phyloP scores from a whole-genome alignment of 2,329 filamentous ascomycete genomes.

The Penicillium psychrosexuale region DNA sequence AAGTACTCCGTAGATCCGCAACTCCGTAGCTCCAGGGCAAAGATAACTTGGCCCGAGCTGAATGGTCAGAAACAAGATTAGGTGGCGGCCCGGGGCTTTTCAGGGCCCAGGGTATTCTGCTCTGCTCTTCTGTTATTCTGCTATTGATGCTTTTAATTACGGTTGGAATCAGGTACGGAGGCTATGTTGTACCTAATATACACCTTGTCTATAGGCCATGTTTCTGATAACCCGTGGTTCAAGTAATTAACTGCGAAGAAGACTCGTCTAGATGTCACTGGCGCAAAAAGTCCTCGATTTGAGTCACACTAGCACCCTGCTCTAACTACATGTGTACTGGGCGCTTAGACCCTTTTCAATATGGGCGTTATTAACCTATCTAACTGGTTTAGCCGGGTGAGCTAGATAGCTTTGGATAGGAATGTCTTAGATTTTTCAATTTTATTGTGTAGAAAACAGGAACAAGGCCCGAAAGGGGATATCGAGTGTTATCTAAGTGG shows the following conservation, averaged over 20 bases:
- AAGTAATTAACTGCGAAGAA: not conserved
- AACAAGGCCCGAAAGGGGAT: not conserved
- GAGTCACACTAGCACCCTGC: not conserved
- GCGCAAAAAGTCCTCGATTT: not conserved
- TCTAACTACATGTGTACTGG: not conserved
- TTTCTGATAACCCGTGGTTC: too few species aligned
- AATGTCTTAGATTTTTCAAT: not conserved
- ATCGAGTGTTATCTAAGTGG: not conserved
- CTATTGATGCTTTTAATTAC: too few species aligned
- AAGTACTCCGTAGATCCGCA: too few species aligned
- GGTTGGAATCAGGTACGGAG: too few species aligned
- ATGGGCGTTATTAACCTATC: not conserved
- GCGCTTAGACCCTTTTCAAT: not conserved
- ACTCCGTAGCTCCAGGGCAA: too few species aligned
- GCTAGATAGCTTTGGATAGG: not conserved
- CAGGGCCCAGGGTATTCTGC: too few species aligned
- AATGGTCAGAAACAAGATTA: not conserved
- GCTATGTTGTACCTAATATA: too few species aligned
- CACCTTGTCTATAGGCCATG: too few species aligned
- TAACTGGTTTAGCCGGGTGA: not conserved
- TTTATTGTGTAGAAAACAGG: not conserved
- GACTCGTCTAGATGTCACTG: not conserved
- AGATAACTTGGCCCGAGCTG: not conserved
- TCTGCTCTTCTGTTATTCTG: too few species aligned
- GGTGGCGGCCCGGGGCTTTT: not conserved